Base-by-base conservation (phyloP, 2,329 filamentous ascomycete species). In the Botryotinia narcissicola region DNA sequence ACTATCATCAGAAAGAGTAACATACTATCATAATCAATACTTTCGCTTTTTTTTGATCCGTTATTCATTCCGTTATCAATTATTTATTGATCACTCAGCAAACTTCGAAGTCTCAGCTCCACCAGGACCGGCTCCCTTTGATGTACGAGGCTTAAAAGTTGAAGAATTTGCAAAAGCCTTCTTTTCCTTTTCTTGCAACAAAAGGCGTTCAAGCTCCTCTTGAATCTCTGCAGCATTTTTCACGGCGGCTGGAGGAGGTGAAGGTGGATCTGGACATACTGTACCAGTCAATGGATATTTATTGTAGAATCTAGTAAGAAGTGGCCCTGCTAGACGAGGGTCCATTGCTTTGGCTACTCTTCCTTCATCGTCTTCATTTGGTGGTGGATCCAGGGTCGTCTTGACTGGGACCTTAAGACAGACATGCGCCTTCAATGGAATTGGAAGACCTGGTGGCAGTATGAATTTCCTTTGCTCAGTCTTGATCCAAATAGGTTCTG, bases 201-300 rank as follows among this genome's bases (percentile, higher is more conserved):
- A 32, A 20, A 74, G 35, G 25, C 51, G 51, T 48, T 75, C 74
- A 63, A 75, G 54, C 37, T 67, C 37, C 35, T 73, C 66, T 60
- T 75, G 74, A 40, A 75, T 70, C 59, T 64, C 63, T 16, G 74
- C 60, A 25, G 71, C 71, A 48, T 40, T 69, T 51, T 70, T 54
- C 25, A 46, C 42, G 18, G 44, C n/a, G 29, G 12, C 42, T 25
- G 59, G 54, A 7, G 42, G 29, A 29, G 71, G 64, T 29, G 37
- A 42, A 44, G 64, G 72, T 46, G 62, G 73, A 35, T 51, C 61
- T 37, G 69, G 32, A n/a, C 75, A 74, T 18, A 62, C 42, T 40
- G 74, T 76, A 64, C 80, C 80, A 42, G 80, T 81, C 70, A 78
- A 71, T 48, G 80, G 80, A 74, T 80, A 81, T 46, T 79, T 80